phyloP scores from a whole-genome alignment of 768 basidiomycete genomes.

The Boletus subcaerulescens region DNA sequence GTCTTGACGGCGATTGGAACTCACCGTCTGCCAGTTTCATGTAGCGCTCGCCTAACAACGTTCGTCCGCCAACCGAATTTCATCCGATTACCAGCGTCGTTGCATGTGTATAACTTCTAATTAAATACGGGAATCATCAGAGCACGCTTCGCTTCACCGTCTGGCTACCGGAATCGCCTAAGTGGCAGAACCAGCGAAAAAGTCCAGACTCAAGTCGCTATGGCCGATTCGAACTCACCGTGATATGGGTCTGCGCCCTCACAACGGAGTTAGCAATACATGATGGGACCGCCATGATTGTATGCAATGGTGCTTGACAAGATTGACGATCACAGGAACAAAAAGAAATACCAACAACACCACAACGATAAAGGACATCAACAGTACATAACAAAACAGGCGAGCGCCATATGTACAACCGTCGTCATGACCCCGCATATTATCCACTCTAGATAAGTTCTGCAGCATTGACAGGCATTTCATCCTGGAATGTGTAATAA shows the following conservation, averaged over 20 bases:
- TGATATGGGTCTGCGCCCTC: no score
- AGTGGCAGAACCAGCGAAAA: neutral
- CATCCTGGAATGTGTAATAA: constrained; percentile 59
- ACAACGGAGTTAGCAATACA: no score
- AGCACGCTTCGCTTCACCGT: neutral
- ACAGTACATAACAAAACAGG: constrained; percentile 17
- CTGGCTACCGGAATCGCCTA: neutral
- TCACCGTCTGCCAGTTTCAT: constrained; percentile 19
- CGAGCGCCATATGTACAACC: neutral
- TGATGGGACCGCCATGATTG: no score
- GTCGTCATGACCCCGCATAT: constrained; percentile 1
- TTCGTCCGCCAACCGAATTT: neutral
- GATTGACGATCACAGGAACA: constrained; percentile 4
- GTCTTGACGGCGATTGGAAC: no score
- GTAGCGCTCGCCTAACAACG: constrained; percentile 8
- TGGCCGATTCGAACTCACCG: neutral
- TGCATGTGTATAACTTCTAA: neutral
- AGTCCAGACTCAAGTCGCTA: neutral
- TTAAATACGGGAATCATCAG: neutral
- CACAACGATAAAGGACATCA: constrained; percentile 7
- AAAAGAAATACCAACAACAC: constrained; percentile 6
- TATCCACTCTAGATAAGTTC: constrained; percentile 75
- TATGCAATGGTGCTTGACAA: neutral
- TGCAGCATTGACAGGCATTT: constrained; percentile 98
- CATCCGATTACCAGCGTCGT: constrained; percentile 7